Evolutionary conservation across 176 grass and related monocot species (phyloP), one percentile per base, ranked within the genome.

Genomic region (Elaeis guineensis): DNA sequence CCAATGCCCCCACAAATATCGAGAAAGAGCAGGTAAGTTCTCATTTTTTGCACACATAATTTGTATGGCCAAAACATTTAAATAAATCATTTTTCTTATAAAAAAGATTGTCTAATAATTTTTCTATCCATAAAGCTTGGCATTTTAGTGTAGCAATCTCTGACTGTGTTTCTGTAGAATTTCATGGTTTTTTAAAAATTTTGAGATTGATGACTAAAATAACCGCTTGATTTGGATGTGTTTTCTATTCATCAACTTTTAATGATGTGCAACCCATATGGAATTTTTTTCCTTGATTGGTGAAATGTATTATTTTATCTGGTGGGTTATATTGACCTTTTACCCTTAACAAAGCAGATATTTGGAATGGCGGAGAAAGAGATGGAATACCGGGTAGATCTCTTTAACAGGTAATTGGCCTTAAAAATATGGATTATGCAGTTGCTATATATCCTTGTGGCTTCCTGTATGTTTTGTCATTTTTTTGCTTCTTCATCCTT

Each of bases 331-430:
- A 35, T 30, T 30, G 8, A 54, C 22, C 9, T 72, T 12, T 19
- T 23, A 0, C 61, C 21, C 5, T 17, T 63, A 62, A 19, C 20
- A 62, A 48, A 62, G n/a, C 87, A 98, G 93, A 81, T 98, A 69
- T 86, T 98, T 64, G 84, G 79, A 50, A 92, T 98, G 79, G 88
- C 88, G 30, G 88, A 92, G 78, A 98, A 86, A 77, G 93, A 98
- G 84, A 98, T 98, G 93, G 93, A 98, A 52, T 98, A 98, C 76
- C 80, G 84, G 75, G 93, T 98, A 55, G 93, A 98, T 49, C 87
- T 98, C 51, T 98, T 92, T 74, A 98, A 92, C 51, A 66, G 71
- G 93, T 92, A 52, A 6, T 30, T 30, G 0, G 28, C 4, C 28
- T 29, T 29, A 29, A 30, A 30, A 30, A 6, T 30, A 6, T 30